These are phyloP conservation scores for Bryopsis sp. DNA, from an alignment of 139 green algal genomes.

Conservation along the genomic window DNA sequence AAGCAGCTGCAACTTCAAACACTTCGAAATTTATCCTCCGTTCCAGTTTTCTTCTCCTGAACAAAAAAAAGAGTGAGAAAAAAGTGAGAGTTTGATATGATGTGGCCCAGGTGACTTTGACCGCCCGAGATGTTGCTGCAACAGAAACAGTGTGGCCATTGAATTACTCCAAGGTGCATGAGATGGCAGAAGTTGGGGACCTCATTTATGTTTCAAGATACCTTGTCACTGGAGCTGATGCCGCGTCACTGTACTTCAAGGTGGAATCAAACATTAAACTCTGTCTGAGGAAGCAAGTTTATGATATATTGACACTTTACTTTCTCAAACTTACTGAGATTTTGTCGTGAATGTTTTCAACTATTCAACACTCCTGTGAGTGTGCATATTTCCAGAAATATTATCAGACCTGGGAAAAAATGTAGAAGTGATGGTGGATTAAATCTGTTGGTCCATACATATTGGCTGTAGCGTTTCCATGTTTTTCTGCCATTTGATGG, in stretches of 20 bases:
- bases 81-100: no score
- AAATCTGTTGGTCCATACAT: not conserved
- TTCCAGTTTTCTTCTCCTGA: no score
- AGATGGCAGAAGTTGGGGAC: conserved; percentile 61
- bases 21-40: no score
- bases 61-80: no score
- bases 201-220: conserved; percentile 84
- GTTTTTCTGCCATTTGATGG: no score
- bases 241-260: conserved; percentile 67
- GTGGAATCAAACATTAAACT: conserved; percentile 29
- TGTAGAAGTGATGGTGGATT: not conserved
- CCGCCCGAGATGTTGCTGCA: conserved; percentile 36
- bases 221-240: conserved; percentile 77
- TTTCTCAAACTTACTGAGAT: no score
- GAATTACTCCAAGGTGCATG: conserved; percentile 66
- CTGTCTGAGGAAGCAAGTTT: no score
- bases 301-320: no score
- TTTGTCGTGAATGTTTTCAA: no score
- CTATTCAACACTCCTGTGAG: not conserved
- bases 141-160: conserved; percentile 54
- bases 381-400: not conserved
- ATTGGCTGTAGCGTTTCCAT: no score
- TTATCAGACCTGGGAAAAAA: not conserved
- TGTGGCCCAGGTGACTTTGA: conserved; percentile 42
- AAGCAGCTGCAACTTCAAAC: no score